Conservation (phyloP, 257 asterid genomes). For the Ajuga chamaepitys region DNA sequence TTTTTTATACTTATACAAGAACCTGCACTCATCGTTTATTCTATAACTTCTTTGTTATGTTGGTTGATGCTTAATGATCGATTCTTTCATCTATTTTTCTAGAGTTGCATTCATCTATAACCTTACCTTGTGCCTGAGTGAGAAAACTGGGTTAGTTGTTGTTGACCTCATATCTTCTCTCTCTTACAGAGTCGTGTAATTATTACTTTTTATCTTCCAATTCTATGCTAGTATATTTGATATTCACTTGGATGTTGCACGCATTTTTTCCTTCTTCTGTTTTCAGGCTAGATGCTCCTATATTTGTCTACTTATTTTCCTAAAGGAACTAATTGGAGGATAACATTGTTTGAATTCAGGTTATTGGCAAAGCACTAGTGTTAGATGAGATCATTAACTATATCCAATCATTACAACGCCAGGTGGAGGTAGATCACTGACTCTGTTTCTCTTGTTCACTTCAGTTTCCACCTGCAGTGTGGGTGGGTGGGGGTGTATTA, state of each 20-base stretch:
- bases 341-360: slow-evolving; percentile 36
- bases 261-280: not conserved
- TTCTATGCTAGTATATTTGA: too few relatives aligned
- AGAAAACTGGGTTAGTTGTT: not conserved
- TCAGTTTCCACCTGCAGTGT: not conserved
- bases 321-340: not conserved
- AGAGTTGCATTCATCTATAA: not conserved
- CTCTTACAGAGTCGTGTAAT: not conserved
- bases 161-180: slow-evolving; percentile 1
- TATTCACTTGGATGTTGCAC: not conserved
- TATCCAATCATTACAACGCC: slow-evolving; percentile 79
- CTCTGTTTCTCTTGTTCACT: not conserved
- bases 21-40: not conserved
- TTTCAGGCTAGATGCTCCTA: not conserved
- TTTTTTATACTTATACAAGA: not conserved
- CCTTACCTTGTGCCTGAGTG: not conserved
- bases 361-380: slow-evolving; percentile 77
- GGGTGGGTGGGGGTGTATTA: not conserved
- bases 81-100: not conserved
- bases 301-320: not conserved
- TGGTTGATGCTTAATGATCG: not conserved
- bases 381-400: slow-evolving; percentile 90
- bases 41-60: not conserved
- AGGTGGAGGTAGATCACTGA: slow-evolving; percentile 59
- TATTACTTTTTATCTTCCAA: not conserved